Base-by-base conservation (phyloP, 2,329 filamentous ascomycete species). In the Fusarium tanahbumbuense region DNA sequence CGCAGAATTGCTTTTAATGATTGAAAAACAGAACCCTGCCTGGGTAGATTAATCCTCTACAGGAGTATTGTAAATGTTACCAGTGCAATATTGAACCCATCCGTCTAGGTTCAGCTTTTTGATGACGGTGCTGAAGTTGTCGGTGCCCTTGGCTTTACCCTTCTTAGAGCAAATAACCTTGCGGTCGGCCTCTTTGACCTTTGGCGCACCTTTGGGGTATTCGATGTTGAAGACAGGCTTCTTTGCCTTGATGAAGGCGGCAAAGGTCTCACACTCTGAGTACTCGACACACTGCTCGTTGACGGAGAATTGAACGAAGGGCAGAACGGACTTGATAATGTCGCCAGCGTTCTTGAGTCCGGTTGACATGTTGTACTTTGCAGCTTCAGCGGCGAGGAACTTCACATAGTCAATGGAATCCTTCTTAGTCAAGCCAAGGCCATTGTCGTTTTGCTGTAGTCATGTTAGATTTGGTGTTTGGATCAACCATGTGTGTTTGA, bases 201-300 rank as follows among this genome's bases (percentile, higher is more conserved):
- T 61, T 78, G 77, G 77, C 10, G 83, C 84, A 11, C 82, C 83
- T 45, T 85, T 81, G 5, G 89, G 89, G 73, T 93, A 93, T 80
- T 93, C 91, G 67, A 93, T 91, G 75, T 92, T 87, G 76, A 92
- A 92, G 32, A 93, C 90, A 3, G 91, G 90, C 77, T 92, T 92
- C 32, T 83, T 82, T 8, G 84, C 85, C 12, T 83, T 73, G 59
- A 90, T 84, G 73, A 92, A 92, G 6, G 84, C 78, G 4, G 80
- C 78, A 76, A 88, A 92, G 3, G 79, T 83, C 37, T 81, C 79
- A 75, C 90, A 92, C 76, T 92, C 89, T 7, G 79, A 63, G 71
- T 87, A 87, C 75, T 89, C 72, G 18, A 85, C 83, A 76, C 91
- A 93, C 79, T 92, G 86, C 81, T 93, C 91, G 77, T 92, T 91